phyloP scores from a whole-genome alignment of 2,329 filamentous ascomycete species.

The Westerdykella aurantiaca region DNA sequence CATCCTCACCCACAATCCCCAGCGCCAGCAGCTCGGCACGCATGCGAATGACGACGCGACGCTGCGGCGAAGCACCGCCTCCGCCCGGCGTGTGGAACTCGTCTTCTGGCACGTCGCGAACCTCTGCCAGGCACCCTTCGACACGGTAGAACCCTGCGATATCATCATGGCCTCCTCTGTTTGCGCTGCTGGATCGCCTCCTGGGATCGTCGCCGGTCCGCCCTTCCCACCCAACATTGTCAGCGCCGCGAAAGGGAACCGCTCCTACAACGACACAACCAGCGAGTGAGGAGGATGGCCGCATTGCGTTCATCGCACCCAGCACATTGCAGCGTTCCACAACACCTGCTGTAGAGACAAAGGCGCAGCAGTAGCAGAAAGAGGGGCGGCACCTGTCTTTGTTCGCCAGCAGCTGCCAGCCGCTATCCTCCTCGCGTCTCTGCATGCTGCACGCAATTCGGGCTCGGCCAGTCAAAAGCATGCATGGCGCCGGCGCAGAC shows the following conservation, averaged over 20 bases:
- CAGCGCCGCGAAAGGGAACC: too few species aligned
- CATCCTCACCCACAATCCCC: background rate
- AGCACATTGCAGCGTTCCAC: too few species aligned
- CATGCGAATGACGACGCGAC: background rate
- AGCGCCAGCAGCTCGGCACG: background rate
- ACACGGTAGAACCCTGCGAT: background rate
- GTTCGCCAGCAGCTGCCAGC: slow-evolving; percentile 3
- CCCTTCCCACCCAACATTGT: too few species aligned
- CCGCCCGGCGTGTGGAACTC: too few species aligned
- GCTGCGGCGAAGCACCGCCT: too few species aligned
- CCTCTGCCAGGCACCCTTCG: background rate
- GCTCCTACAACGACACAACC: too few species aligned
- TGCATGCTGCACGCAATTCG: slow-evolving; percentile 11
- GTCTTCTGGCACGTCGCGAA: background rate
- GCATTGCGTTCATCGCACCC: too few species aligned
- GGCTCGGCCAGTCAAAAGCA: slow-evolving; percentile 7
- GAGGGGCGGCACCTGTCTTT: slow-evolving; percentile 2
- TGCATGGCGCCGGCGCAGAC: slow-evolving; percentile 2
- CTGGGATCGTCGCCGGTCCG: too few species aligned
- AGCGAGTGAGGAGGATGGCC: too few species aligned
- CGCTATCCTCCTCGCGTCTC: background rate
- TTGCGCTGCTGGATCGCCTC: too few species aligned
- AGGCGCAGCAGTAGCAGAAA: background rate
- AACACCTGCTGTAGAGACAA: background rate
- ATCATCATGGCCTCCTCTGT: too few species aligned